Evolutionary conservation across 352 stramenopile genomes (phyloP), one percentile per base, ranked within the genome.

Genomic region (Globisporangium iwayamae): DNA sequence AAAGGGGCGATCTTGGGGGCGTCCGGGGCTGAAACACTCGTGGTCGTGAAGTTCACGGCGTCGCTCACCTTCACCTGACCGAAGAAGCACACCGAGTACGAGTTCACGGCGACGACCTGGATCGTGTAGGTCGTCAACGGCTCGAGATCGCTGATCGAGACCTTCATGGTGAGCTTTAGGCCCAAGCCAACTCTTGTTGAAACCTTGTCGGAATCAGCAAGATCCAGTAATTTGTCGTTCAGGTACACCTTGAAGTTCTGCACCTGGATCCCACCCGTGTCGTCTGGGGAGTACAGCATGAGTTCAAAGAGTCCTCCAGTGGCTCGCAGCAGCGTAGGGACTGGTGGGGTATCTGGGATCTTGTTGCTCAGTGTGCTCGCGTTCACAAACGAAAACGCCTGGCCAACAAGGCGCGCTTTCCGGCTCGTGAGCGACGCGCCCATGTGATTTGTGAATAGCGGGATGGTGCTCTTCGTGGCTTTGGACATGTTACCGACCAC

Each of bases 201-300:
- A 0, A 22, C 4, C 28, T 52, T 54, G 55, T 34, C 28, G 0
- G 73, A 25, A 1, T 39, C 16, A 39, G 59, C 56, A 20, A 58
- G 25, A 5, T 71, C 51, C n/a, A 75, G 55, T 16, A 66, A 36
- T 7, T 62, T 14, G 16, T 70, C 75, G 36, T 88, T 73, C 54
- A 76, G 62, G 14, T 69, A 71, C 1, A 90, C 66, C 2, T 60
- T 67, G 57, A 84, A 91, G 16, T 68, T 65, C 9, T 66, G 63
- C 16, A 91, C 78, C 0, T 68, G 69, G 5, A 87, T 64, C 0
- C 82, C 82, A n/a, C 82, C 78, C 1, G 78, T 86, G 52, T 86
- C 78, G 25, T 71, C 38, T 7, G 75, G 75, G 0, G 75, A 79
- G 0, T 70, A 16, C 2, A 83, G 32, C 14, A 39, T 60, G 14